These are phyloP conservation scores for Sporothrix brunneoviolacea DNA, from an alignment of 2,329 filamentous ascomycete genomes.

Conservation along the genomic window DNA sequence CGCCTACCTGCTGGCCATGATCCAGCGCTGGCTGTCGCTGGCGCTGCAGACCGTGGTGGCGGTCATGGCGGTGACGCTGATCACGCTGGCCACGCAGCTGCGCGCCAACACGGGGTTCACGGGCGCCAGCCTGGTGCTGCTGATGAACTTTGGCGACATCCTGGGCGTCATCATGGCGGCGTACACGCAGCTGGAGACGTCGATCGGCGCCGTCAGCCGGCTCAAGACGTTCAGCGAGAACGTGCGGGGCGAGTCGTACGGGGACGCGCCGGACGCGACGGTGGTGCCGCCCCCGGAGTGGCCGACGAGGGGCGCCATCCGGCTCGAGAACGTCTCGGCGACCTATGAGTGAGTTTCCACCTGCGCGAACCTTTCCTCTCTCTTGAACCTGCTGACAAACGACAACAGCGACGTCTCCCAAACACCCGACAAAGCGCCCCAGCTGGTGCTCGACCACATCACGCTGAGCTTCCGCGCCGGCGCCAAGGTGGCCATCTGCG, in stretches of 20 bases:
- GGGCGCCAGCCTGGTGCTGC: slow-evolving; percentile 32
- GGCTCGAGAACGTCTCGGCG: slow-evolving; percentile 22
- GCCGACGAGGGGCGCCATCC: slow-evolving; percentile 22
- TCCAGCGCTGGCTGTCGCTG: slow-evolving; percentile 52
- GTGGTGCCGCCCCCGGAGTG: slow-evolving; percentile 20
- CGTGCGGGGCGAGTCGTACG: slow-evolving; percentile 21
- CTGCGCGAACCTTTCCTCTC: neutral
- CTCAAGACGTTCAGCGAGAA: slow-evolving; percentile 26
- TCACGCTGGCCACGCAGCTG: slow-evolving; percentile 41
- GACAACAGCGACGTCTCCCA: neutral
- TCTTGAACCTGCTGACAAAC: neutral
- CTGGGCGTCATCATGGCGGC: slow-evolving; percentile 25
- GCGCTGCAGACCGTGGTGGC: slow-evolving; percentile 44
- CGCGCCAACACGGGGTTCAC: slow-evolving; percentile 31
- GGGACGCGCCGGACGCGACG: slow-evolving; percentile 21
- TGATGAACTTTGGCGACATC: slow-evolving; percentile 30
- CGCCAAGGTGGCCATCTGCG: slow-evolving; percentile 36
- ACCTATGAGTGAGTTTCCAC: slow-evolving; percentile 19
- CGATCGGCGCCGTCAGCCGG: slow-evolving; percentile 31
- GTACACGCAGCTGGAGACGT: slow-evolving; percentile 30
- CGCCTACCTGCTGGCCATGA: slow-evolving; percentile 49
- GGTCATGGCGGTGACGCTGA: slow-evolving; percentile 39
- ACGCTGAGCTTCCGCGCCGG: slow-evolving; percentile 26
- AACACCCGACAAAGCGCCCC: slow-evolving; percentile 20
- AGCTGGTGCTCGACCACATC: slow-evolving; percentile 19